Percentiles rank a stretch among this genome's conserved stretches.
phyloP scores from a whole-genome alignment of 768 basidiomycete genomes.

The Porphyrellus cyaneotinctus region DNA sequence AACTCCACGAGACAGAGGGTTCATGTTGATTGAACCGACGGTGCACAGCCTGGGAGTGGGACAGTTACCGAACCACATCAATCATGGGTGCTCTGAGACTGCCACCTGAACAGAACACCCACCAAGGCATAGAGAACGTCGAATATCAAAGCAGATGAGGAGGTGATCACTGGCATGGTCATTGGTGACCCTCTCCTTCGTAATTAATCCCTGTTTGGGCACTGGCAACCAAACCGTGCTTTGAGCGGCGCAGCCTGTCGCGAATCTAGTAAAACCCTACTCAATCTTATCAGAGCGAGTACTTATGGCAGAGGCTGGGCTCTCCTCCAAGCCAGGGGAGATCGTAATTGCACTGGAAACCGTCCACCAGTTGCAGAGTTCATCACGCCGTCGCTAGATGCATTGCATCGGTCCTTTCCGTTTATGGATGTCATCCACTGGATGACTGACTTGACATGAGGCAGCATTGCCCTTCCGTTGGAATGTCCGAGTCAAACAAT shows the following conservation, averaged over 20 bases:
- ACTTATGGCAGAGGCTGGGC: too few species aligned
- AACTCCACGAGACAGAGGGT: constrained; percentile 12
- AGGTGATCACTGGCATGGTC: too few species aligned
- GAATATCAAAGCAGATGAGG: constrained; percentile 1
- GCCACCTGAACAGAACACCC: not conserved
- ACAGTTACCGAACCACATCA: not conserved
- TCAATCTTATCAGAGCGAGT: too few species aligned
- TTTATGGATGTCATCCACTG: not conserved
- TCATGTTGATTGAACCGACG: constrained; percentile 17
- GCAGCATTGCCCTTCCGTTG: too few species aligned
- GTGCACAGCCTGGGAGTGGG: constrained; percentile 9
- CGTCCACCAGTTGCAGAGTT: too few species aligned
- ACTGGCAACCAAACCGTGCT: too few species aligned
- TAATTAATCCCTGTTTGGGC: too few species aligned
- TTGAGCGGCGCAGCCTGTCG: too few species aligned
- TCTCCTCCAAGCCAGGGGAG: too few species aligned
- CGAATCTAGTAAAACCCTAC: too few species aligned
- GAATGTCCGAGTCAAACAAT: not conserved
- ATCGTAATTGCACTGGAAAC: too few species aligned
- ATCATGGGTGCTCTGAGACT: not conserved
- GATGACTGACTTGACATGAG: not conserved
- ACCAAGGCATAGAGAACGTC: constrained; percentile 22
- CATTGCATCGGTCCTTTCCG: not conserved
- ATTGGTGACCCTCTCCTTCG: too few species aligned
- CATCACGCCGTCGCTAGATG: not conserved